Percentiles rank a stretch among this genome's conserved stretches.
These are phyloP conservation scores for Knufia petricola DNA, from an alignment of 2,329 filamentous ascomycete species.

Conservation along the genomic window DNA sequence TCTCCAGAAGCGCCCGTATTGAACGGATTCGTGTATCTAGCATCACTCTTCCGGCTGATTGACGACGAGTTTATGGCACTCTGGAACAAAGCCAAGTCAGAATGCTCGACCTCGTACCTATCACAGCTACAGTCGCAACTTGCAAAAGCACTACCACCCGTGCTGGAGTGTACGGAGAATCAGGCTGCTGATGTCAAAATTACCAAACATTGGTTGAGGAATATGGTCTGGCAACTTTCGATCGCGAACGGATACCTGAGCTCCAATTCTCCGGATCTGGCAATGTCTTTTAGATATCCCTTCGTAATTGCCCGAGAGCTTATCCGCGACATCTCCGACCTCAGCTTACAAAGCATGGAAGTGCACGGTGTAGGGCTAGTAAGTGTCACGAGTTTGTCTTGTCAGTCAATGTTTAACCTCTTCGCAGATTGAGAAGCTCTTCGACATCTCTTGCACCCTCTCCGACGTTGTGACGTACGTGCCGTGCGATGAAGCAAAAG, in stretches of 20 bases:
- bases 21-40: conserved; percentile 49
- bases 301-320: conserved; percentile 55
- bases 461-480: conserved; percentile 61
- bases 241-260: conserved; percentile 53
- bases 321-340: conserved; percentile 56
- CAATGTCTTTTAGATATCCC: conserved; percentile 41
- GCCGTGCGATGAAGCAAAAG: conserved; percentile 48
- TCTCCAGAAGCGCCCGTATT: conserved; percentile 46
- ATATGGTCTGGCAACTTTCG: conserved; percentile 64
- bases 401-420: background rate
- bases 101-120: conserved; percentile 50
- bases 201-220: conserved; percentile 60
- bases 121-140: conserved; percentile 50
- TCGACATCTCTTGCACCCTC: conserved; percentile 65
- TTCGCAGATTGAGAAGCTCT: conserved; percentile 60
- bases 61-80: conserved; percentile 54
- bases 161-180: conserved; percentile 19
- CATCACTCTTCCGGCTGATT: conserved; percentile 56
- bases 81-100: conserved; percentile 56
- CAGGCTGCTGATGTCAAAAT: conserved; percentile 36
- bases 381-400: conserved; percentile 27
- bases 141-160: conserved; percentile 15
- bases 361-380: conserved; percentile 64
- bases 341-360: conserved; percentile 64
- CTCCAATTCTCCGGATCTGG: conserved; percentile 10